Evolutionary conservation across 2,329 filamentous ascomycete species (phyloP).

Genomic region (Botryotinia convoluta): DNA sequence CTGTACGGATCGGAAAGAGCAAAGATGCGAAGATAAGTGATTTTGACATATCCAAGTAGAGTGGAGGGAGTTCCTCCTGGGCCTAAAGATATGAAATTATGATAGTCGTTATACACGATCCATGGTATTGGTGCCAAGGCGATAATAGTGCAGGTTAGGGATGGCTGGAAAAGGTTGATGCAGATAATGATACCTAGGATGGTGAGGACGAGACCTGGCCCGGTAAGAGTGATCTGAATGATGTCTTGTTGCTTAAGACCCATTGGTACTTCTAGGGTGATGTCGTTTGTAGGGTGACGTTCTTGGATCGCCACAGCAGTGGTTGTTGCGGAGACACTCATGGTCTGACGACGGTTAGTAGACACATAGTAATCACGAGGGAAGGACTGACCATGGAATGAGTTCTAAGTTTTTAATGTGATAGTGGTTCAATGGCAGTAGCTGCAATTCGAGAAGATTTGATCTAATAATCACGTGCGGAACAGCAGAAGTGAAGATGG

Average conservation of each 20-base stretch:
- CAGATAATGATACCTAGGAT: constrained; percentile 51
- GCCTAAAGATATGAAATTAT: constrained; percentile 71
- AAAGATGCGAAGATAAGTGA: constrained; percentile 71
- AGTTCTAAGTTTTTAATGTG: background rate
- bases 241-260: constrained; percentile 33
- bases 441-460: background rate
- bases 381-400: background rate
- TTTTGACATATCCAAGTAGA: constrained; percentile 67
- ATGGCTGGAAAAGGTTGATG: constrained; percentile 51
- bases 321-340: constrained; percentile 2
- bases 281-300: constrained; percentile 19
- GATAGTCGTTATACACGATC: constrained; percentile 66
- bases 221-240: constrained; percentile 34
- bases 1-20: constrained; percentile 67
- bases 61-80: constrained; percentile 79
- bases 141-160: constrained; percentile 50
- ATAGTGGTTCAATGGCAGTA: background rate
- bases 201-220: constrained; percentile 43
- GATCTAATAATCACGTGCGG: constrained; percentile 9
- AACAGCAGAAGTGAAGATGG: background rate
- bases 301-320: background rate
- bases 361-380: background rate
- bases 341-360: background rate
- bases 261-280: constrained; percentile 25
- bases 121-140: constrained; percentile 47